A percentile compares a stretch with the other conserved stretches of the same genome.
Evolutionary conservation across 768 basidiomycete species (phyloP).

Genomic region (Antrodiella citrinella): DNA sequence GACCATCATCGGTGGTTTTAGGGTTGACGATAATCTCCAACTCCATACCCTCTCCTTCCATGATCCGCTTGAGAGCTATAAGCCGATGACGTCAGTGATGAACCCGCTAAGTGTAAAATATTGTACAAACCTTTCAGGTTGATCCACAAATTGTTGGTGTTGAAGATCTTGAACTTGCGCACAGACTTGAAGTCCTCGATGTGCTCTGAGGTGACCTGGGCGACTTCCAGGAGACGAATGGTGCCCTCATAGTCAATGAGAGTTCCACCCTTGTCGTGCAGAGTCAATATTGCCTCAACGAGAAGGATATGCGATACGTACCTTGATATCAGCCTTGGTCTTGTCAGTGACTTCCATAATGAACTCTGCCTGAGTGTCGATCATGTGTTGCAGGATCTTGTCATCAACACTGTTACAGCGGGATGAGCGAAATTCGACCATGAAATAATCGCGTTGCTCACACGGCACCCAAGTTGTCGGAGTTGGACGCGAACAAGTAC

Average conservation of each 20-base stretch:
- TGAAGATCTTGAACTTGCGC: constrained; percentile 78
- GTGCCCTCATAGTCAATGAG: constrained; percentile 63
- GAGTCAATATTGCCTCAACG: no score
- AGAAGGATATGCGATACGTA: constrained; percentile 11
- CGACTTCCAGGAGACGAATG: constrained; percentile 66
- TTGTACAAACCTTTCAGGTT: constrained; percentile 39
- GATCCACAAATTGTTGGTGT: constrained; percentile 62
- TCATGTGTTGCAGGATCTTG: constrained; percentile 60
- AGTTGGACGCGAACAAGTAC: constrained; percentile 74
- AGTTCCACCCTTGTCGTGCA: constrained; percentile 46
- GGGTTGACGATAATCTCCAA: constrained; percentile 78
- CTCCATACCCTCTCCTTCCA: constrained; percentile 60
- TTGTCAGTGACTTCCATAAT: constrained; percentile 77
- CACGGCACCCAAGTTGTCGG: constrained; percentile 68
- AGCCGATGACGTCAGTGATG: neutral
- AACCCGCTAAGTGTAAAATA: no score
- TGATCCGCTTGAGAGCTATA: constrained; percentile 62
- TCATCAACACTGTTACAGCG: constrained; percentile 48
- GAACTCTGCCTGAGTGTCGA: constrained; percentile 56
- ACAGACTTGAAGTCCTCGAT: constrained; percentile 71
- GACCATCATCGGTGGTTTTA: constrained; percentile 61
- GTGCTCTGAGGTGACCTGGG: constrained; percentile 66
- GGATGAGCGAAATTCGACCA: neutral
- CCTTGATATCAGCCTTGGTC: constrained; percentile 74
- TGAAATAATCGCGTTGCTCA: constrained; percentile 18